Evolutionary conservation across 805 yeast species (phyloP).

Genomic region (Cyberlindnera mississippiensis): DNA sequence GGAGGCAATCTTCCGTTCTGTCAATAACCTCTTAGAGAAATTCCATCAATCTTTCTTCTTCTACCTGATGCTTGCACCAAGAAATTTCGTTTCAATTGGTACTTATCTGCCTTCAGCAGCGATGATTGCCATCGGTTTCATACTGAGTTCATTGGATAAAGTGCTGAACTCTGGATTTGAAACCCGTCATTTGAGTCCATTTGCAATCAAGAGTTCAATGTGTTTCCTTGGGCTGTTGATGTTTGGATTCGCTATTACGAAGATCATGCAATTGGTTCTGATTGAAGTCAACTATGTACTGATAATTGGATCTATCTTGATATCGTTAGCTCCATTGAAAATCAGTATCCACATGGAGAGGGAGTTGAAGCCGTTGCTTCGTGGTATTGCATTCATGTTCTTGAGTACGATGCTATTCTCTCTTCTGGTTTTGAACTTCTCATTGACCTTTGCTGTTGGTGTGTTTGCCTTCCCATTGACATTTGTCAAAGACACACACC

Average conservation of each 20-base stretch:
- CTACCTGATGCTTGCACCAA: slow-evolving; percentile 76
- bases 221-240: slow-evolving; percentile 29
- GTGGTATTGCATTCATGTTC: slow-evolving; percentile 49
- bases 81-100: slow-evolving; percentile 85
- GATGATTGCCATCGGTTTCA: slow-evolving; percentile 62
- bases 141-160: slow-evolving; percentile 61
- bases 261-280: slow-evolving; percentile 16
- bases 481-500: slow-evolving; percentile 34
- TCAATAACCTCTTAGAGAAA: slow-evolving; percentile 88
- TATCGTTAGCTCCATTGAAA: slow-evolving; percentile 22
- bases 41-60: slow-evolving; percentile 97
- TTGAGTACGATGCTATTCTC: slow-evolving; percentile 69
- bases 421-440: slow-evolving; percentile 75
- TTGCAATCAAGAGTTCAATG: slow-evolving; percentile 7
- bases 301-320: slow-evolving; percentile 15
- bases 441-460: slow-evolving; percentile 73
- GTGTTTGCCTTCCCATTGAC: slow-evolving; percentile 72
- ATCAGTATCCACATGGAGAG: slow-evolving; percentile 9
- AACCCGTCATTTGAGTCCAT: slow-evolving; percentile 7
- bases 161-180: slow-evolving; percentile 38
- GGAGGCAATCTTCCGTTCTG: slow-evolving; percentile 83
- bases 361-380: slow-evolving; percentile 27
- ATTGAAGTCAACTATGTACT: slow-evolving; percentile 15
- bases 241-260: slow-evolving; percentile 13
- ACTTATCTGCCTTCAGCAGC: slow-evolving; percentile 88